These are phyloP conservation scores for Neckera pumila DNA, from an alignment of 225 moss, liverwort and hornwort species.

Conservation along the genomic window DNA sequence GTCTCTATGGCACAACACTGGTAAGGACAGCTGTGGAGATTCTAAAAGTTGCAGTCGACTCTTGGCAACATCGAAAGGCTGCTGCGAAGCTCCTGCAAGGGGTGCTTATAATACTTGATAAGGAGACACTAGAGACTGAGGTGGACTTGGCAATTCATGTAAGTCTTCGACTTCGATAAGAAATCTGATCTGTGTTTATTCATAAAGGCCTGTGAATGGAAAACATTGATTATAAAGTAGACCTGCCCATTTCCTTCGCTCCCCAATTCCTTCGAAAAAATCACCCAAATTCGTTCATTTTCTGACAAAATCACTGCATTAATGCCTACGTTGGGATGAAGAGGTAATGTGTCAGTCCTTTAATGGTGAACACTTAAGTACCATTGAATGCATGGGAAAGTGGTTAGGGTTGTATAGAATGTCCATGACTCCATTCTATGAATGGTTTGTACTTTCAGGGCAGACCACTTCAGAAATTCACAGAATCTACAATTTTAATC, in stretches of 20 bases:
- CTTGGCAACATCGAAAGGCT: constrained; percentile 71
- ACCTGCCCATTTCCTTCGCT: background rate
- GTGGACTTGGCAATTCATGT: constrained; percentile 31
- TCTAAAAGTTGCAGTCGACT: constrained; percentile 22
- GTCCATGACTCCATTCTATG: background rate
- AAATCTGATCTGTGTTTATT: background rate
- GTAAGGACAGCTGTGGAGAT: constrained; percentile 45
- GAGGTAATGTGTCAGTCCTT: background rate
- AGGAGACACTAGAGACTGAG: constrained; percentile 44
- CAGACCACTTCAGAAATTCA: background rate
- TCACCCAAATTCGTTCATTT: background rate
- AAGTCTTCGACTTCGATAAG: background rate
- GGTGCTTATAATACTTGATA: constrained; percentile 54
- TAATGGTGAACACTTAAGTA: too few relatives aligned
- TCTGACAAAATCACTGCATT: background rate
- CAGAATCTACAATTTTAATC: background rate
- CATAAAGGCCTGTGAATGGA: background rate
- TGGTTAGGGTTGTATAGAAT: background rate
- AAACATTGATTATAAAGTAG: background rate
- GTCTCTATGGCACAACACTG: constrained; percentile 34
- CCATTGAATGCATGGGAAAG: background rate
- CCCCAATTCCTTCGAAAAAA: background rate
- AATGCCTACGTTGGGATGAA: too few relatives aligned
- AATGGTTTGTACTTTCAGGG: background rate
- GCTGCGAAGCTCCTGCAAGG: constrained; percentile 72